phyloP scores from a whole-genome alignment of 345 rosid species.

The Arabis alpina region DNA sequence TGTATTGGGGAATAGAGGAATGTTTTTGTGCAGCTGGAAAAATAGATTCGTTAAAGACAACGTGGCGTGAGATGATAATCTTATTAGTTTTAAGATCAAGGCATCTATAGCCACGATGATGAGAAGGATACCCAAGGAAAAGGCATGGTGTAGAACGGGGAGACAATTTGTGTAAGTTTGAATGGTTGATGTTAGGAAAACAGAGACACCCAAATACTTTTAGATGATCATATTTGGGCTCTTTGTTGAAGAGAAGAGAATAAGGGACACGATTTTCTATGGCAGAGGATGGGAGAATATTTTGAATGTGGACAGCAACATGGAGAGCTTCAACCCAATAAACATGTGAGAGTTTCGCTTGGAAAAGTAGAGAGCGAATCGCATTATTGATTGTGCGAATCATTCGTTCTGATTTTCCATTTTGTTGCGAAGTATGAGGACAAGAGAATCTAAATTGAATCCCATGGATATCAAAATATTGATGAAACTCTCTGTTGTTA shows the following conservation, averaged over 20 bases:
- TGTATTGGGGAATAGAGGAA: too few relatives aligned
- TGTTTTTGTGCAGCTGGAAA: too few relatives aligned
- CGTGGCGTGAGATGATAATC: not conserved
- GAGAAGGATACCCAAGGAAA: not conserved
- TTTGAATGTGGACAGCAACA: not conserved
- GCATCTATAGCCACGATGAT: not conserved
- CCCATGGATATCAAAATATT: not conserved
- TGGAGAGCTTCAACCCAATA: not conserved
- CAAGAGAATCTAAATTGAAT: not conserved
- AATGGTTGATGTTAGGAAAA: not conserved
- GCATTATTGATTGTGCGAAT: not conserved
- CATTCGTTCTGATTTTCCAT: not conserved
- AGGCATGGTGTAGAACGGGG: not conserved
- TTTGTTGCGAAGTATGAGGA: not conserved
- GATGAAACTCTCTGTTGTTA: not conserved
- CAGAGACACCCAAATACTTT: not conserved
- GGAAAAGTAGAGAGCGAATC: not conserved
- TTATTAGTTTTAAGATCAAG: not conserved
- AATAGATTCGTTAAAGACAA: not conserved
- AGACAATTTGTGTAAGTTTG: not conserved
- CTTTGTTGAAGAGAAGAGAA: not conserved
- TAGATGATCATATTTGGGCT: not conserved
- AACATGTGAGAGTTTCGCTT: not conserved
- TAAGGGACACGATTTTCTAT: not conserved
- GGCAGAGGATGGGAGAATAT: fast-evolving